Evolutionary conservation across 176 grass and related monocot species (phyloP).

Genomic region (Tillandsia leiboldiana): DNA sequence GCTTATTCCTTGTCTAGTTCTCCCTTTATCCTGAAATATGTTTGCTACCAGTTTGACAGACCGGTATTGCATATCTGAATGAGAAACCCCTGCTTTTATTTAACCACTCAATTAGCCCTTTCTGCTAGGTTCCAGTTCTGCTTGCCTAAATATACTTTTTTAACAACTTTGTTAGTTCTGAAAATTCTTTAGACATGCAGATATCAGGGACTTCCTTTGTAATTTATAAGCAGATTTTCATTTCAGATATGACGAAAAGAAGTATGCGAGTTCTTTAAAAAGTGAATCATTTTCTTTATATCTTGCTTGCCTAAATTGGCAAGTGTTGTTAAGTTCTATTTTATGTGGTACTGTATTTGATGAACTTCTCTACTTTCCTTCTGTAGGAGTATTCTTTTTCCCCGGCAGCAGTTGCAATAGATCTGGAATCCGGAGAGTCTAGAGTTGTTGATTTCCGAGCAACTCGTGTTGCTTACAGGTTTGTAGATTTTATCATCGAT

Average conservation of each 20-base stretch:
- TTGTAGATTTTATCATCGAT: conserved; percentile 25
- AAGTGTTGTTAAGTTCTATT: not conserved
- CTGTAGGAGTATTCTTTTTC: conserved; percentile 92
- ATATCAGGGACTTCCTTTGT: not conserved
- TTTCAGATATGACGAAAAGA: not conserved
- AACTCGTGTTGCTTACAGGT: conserved; percentile 97
- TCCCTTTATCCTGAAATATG: not conserved
- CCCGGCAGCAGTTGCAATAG: conserved; percentile 67
- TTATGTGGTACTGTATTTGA: not conserved
- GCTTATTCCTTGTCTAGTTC: not conserved
- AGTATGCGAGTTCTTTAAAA: not conserved
- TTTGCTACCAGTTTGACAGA: not conserved
- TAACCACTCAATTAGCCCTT: too few relatives aligned
- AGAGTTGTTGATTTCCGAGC: conserved; percentile 73
- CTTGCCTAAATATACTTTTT: too few relatives aligned
- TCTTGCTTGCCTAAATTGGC: not conserved
- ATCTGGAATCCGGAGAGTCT: conserved; percentile 83
- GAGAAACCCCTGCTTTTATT: too few relatives aligned
- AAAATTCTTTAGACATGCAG: not conserved
- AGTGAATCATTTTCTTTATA: not conserved
- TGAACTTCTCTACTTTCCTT: conserved; percentile 13
- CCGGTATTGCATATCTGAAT: too few relatives aligned
- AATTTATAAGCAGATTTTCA: not conserved
- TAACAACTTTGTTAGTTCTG: too few relatives aligned
- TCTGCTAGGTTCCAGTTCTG: too few relatives aligned